A percentile compares a stretch with the other conserved stretches of the same genome.
These are phyloP conservation scores for Ophiostoma angusticollis DNA, from an alignment of 2,329 filamentous ascomycete genomes.

Conservation along the genomic window DNA sequence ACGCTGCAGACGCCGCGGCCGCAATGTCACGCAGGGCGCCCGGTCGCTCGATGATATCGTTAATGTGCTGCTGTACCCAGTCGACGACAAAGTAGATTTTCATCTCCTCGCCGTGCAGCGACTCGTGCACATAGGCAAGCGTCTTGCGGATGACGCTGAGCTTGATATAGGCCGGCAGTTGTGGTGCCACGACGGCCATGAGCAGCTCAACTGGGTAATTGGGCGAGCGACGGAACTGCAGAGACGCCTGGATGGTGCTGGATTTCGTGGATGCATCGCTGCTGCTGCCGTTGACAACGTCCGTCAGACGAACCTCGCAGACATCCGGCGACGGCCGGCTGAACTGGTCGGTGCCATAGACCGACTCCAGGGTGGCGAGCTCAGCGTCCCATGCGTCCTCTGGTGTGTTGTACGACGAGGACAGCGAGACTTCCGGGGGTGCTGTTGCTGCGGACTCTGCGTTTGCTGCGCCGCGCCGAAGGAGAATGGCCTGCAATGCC, in stretches of 20 bases:
- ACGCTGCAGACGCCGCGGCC: constrained; percentile 56
- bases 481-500: constrained; percentile 58
- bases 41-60: constrained; percentile 70
- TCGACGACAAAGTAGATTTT: constrained; percentile 77
- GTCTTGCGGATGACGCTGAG: constrained; percentile 74
- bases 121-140: constrained; percentile 55
- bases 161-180: constrained; percentile 83
- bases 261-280: constrained; percentile 13
- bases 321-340: constrained; percentile 44
- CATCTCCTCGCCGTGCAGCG: constrained; percentile 74
- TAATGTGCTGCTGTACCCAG: constrained; percentile 80
- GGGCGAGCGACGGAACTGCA: constrained; percentile 59
- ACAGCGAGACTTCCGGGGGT: neutral
- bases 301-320: constrained; percentile 57
- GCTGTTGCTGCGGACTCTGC: constrained; percentile 12
- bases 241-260: constrained; percentile 27
- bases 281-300: constrained; percentile 37
- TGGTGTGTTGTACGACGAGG: constrained; percentile 29
- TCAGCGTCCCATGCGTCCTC: constrained; percentile 75
- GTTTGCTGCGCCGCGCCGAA: constrained; percentile 23
- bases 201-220: constrained; percentile 62
- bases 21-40: constrained; percentile 77
- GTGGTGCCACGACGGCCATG: constrained; percentile 49
- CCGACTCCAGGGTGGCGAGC: constrained; percentile 68
- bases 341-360: constrained; percentile 62